Conservation (phyloP, 2,329 filamentous ascomycete genomes). For the Myriangium duriaei region DNA sequence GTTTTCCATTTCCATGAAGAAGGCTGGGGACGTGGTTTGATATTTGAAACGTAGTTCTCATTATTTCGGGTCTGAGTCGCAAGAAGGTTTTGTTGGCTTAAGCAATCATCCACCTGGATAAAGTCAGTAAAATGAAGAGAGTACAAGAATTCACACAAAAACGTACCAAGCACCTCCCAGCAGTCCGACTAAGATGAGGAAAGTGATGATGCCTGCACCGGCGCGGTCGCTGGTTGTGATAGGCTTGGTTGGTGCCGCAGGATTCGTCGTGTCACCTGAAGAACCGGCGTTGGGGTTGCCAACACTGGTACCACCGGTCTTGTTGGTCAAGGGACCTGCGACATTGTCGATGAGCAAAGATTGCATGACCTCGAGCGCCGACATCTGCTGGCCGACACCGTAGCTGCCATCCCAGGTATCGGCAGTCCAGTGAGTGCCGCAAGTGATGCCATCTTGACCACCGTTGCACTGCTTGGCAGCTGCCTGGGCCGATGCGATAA, state of each 20-base stretch:
- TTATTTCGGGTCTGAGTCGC: slow-evolving; percentile 1
- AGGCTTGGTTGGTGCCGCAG: slow-evolving; percentile 20
- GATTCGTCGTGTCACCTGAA: slow-evolving; percentile 17
- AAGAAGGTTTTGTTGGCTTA: slow-evolving; percentile 1
- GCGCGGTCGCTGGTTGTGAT: slow-evolving; percentile 52
- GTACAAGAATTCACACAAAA: background rate
- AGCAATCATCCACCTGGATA: slow-evolving; percentile 8
- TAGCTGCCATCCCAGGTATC: slow-evolving; percentile 32
- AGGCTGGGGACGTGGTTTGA: too few species aligned
- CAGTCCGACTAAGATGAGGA: slow-evolving; percentile 42
- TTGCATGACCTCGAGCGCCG: slow-evolving; percentile 40
- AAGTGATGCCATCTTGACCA: slow-evolving; percentile 32
- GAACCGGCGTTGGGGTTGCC: slow-evolving; percentile 34
- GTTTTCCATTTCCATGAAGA: too few species aligned
- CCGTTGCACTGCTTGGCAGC: slow-evolving; percentile 44
- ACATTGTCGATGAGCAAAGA: slow-evolving; percentile 29
- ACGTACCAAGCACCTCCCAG: slow-evolving; percentile 34
- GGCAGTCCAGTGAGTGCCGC: slow-evolving; percentile 32
- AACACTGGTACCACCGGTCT: slow-evolving; percentile 39
- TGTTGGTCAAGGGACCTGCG: slow-evolving; percentile 32
- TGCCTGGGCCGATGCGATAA: slow-evolving; percentile 40
- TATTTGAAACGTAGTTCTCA: slow-evolving; percentile 9
- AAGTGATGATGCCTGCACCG: slow-evolving; percentile 56
- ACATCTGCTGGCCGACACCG: slow-evolving; percentile 47
- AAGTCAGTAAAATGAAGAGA: slow-evolving; percentile 3